These are phyloP conservation scores for Atractiella rhizophila DNA, from an alignment of 768 basidiomycete genomes.

Conservation along the genomic window DNA sequence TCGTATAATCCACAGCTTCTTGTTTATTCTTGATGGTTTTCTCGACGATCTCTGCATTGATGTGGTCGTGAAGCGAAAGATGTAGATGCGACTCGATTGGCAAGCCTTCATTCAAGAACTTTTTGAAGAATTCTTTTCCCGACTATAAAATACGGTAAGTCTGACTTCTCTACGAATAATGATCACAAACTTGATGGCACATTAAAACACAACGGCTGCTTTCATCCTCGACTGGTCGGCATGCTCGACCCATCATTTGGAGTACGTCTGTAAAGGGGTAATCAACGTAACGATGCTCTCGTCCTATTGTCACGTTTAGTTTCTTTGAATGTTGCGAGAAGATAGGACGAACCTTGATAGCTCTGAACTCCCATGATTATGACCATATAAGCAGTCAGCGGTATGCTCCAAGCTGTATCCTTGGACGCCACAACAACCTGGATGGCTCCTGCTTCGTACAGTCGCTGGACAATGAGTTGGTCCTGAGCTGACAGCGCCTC, in stretches of 20 bases:
- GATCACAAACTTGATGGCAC: slow-evolving; percentile 36
- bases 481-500: slow-evolving; percentile 79
- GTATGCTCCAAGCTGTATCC: slow-evolving; percentile 92
- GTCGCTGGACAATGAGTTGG: slow-evolving; percentile 68
- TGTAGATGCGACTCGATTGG: slow-evolving; percentile 90
- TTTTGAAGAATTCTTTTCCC: slow-evolving; percentile 95
- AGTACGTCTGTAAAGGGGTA: slow-evolving; percentile 96
- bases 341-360: slow-evolving; percentile 31
- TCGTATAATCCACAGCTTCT: slow-evolving; percentile 55
- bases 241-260: slow-evolving; percentile 98
- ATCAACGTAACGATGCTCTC: slow-evolving; percentile 91
- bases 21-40: slow-evolving; percentile 99
- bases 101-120: slow-evolving; percentile 86
- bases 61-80: slow-evolving; percentile 78
- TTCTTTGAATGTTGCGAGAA: background rate
- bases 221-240: slow-evolving; percentile 64
- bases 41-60: slow-evolving; percentile 91
- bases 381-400: slow-evolving; percentile 86
- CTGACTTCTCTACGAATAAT: too few relatives aligned
- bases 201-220: slow-evolving; percentile 83
- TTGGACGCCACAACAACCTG: slow-evolving; percentile 85
- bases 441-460: slow-evolving; percentile 83
- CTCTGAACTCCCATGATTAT: slow-evolving; percentile 98
- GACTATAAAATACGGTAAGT: slow-evolving; percentile 30
- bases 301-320: slow-evolving; percentile 27